Percentiles rank a stretch among this genome's conserved stretches.
Evolutionary conservation across 106 monocot genomes (phyloP).

Genomic region (Dioscorea zingiberensis): DNA sequence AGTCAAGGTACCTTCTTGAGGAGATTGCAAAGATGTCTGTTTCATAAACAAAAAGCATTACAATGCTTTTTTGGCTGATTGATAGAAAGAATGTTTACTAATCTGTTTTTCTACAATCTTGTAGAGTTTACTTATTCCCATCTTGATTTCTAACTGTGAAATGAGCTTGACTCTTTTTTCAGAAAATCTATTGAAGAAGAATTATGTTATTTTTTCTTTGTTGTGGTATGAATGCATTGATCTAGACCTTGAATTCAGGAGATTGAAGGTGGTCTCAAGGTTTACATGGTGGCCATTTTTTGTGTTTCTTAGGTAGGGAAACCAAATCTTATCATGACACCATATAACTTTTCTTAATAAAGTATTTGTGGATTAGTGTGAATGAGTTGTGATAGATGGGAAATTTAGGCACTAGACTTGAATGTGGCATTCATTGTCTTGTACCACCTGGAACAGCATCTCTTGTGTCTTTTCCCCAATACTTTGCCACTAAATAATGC

Average conservation of each 20-base stretch:
- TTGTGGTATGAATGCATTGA: too few relatives aligned
- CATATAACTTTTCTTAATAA: background rate
- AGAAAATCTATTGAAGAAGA: too few relatives aligned
- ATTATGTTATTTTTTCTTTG: too few relatives aligned
- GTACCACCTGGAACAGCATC: background rate
- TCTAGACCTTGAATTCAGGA: too few relatives aligned
- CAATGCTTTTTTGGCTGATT: background rate
- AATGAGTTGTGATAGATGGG: too few relatives aligned
- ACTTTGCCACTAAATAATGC: background rate
- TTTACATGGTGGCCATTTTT: too few relatives aligned
- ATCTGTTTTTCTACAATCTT: too few relatives aligned
- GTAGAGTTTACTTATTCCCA: background rate
- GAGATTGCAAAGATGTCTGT: slow-evolving; percentile 70
- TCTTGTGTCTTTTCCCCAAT: background rate
- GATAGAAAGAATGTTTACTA: background rate
- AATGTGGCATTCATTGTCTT: background rate
- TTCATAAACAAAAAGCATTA: slow-evolving; percentile 6
- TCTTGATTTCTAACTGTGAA: background rate
- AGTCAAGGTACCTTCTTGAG: slow-evolving; percentile 67
- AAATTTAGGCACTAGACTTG: too few relatives aligned
- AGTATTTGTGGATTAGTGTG: background rate
- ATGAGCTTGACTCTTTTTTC: too few relatives aligned
- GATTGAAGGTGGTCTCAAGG: too few relatives aligned
- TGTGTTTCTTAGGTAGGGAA: too few relatives aligned
- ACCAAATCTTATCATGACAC: background rate